Base-by-base conservation (phyloP, 164 flowering plant genomes). In the Paratinospora sagittata region DNA sequence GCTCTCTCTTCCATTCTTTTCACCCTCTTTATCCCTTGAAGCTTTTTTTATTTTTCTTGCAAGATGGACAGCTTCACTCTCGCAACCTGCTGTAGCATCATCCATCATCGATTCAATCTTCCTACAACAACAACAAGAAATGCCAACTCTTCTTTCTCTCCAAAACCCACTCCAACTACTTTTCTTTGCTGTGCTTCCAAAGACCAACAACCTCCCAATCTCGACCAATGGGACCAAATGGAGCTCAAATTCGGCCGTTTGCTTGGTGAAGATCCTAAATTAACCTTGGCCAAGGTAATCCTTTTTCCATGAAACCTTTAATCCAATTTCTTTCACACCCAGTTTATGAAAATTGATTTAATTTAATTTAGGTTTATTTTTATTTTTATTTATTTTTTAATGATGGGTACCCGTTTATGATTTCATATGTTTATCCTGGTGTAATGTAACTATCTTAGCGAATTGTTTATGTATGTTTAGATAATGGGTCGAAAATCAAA, bases 231-330 rank as follows among this genome's bases (percentile, higher is more conserved):
- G 88, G 98, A 95, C 74, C 81, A 74, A 70, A 90, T 92, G 97
- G 97, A 90, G 85, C 89, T 95, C 82, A 87, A 95, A 77, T 92
- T 90, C 69, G 98, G 97, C n/a, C 78, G 81, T 23, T 30, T 89
- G 79, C 58, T 95, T 43, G 98, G 97, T 16, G 98, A 95, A 83
- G 96, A 95, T 84, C 98, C 98, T 47, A 90, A 92, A 72, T 84
- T 95, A 27, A 90, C 98, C 65, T 76, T 90, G 1, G 96, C 97
- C 19, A 95, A 95, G 97, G 98, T 92, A 65, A 72, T 14, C 47
- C 41, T 49, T 57, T 73, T 47, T 55, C 39, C 49, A 39, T 37
- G 6, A 13, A 0, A 16, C 21, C 64, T 45, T 8, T 49, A 21
- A 61, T n/a, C 37, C 14, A 34, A 26, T 37, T 33, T 73, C 1